Conservation (phyloP, 2,329 filamentous ascomycete genomes). For the Penicillium sp. region DNA sequence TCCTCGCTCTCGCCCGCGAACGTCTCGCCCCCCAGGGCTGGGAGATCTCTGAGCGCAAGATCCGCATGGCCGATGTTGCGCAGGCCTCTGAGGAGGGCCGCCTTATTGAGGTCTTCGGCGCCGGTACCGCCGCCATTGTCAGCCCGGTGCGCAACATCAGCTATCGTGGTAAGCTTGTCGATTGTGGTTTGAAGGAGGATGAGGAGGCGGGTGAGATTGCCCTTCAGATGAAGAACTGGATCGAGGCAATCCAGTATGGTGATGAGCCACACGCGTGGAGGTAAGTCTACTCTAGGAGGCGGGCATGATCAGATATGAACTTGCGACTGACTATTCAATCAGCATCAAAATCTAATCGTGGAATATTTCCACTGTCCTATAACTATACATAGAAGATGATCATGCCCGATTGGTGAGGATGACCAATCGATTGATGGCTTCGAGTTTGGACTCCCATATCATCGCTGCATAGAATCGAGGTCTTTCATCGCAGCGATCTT, state of each 20-base stretch:
- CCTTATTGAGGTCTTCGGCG: constrained; percentile 85
- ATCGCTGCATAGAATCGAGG: too few species aligned
- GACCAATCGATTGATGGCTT: too few species aligned
- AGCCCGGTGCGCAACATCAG: constrained; percentile 82
- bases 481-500: too few species aligned
- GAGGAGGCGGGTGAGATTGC: constrained; percentile 87
- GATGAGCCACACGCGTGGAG: constrained; percentile 92
- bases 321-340: constrained; percentile 6
- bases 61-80: constrained; percentile 79
- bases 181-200: constrained; percentile 72
- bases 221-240: constrained; percentile 88
- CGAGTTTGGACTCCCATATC: too few species aligned
- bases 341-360: constrained; percentile 23
- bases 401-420: too few species aligned
- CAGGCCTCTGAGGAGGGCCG: constrained; percentile 78
- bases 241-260: constrained; percentile 90
- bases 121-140: constrained; percentile 91
- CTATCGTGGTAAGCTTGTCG: constrained; percentile 75
- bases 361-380: background rate
- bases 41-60: constrained; percentile 82
- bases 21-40: constrained; percentile 78
- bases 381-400: too few species aligned
- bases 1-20: constrained; percentile 80
- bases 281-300: constrained; percentile 39
- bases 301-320: background rate